Base-by-base conservation (phyloP, 768 basidiomycete species). In the Macrolepiota albuminosa region DNA sequence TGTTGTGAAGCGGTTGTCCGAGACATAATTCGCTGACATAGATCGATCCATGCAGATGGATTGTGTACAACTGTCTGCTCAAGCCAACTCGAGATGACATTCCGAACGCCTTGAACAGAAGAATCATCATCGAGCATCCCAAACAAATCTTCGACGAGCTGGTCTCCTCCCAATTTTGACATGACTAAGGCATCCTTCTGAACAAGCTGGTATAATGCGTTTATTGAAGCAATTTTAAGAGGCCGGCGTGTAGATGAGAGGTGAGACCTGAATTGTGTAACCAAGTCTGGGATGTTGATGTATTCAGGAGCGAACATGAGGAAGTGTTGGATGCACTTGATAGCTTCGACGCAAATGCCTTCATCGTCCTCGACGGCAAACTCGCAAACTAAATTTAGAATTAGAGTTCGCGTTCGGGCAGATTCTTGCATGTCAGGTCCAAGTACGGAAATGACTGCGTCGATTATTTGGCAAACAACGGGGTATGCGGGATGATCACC, bases 1-100 rank as follows among this genome's bases (percentile, higher is more conserved):
- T 86, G 88, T 66, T 90, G 91, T 2, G 88, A 86, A 1, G 91
- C 92, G 5, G 93, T 94, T 11, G 94, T 95, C 10, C 92, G 82
- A 6, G 92, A 87, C 94, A 99, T 98, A 69, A 99, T 98, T 29
- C 94, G 80, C 71, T 98, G 96, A 67, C 96, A 98, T 1, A 98
- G 80, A 68, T 95, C 95, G 58, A 99, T 97, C 97, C 97, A 99
- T 1, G 95, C 97, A 0, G 91, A 94, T 0, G 97, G 96, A 62
- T 95, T 92, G 58, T 91, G 84, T 21, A 91, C 81, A 1, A 93
- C 95, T 0, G 97, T 98, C 71, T 99, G 97, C 63, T 90, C 85
- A 7, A 98, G 78, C 97, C 97, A 99, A 63, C 90, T 93, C 13
- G 84, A 78, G 65, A 98, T 98, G 59, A 98, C 94, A 62, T 93